These are phyloP conservation scores for Vanrija sp. DNA, from an alignment of 1,284 basidiomycete species.

Conservation along the genomic window DNA sequence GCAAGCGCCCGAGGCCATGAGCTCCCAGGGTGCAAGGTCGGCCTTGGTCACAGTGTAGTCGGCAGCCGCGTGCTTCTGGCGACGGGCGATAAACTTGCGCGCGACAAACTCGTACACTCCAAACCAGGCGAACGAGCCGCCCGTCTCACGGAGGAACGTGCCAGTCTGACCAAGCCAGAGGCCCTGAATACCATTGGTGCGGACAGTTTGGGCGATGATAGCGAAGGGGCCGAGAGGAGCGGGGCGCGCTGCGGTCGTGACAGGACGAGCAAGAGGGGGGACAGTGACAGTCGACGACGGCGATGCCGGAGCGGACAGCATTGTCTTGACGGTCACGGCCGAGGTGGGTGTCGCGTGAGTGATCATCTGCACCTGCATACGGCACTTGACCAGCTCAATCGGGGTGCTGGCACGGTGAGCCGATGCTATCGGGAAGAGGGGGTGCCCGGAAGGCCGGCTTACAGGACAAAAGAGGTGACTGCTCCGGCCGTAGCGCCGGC, in stretches of 20 bases:
- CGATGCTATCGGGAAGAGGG: neutral
- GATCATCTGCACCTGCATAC: slow-evolving; percentile 92
- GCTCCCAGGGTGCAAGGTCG: slow-evolving; percentile 70
- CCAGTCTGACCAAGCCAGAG: slow-evolving; percentile 86
- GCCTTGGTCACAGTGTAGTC: slow-evolving; percentile 45
- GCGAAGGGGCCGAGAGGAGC: slow-evolving; percentile 63
- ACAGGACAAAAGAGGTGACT: slow-evolving; percentile 76
- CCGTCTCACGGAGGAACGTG: slow-evolving; percentile 80
- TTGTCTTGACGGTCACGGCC: slow-evolving; percentile 13
- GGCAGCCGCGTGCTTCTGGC: slow-evolving; percentile 19
- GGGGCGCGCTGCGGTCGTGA: slow-evolving; percentile 1
- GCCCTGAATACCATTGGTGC: slow-evolving; percentile 65
- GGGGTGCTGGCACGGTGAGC: slow-evolving; percentile 61
- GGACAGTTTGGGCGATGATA: slow-evolving; percentile 63
- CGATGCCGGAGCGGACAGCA: slow-evolving; percentile 25
- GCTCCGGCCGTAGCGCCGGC: slow-evolving; percentile 79
- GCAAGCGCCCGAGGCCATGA: slow-evolving; percentile 76
- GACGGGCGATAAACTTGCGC: slow-evolving; percentile 56
- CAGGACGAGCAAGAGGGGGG: slow-evolving; percentile 11
- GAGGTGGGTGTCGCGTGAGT: slow-evolving; percentile 22
- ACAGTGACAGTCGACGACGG: slow-evolving; percentile 14
- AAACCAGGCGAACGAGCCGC: slow-evolving; percentile 85
- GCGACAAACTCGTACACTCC: slow-evolving; percentile 73
- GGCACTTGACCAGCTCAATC: slow-evolving; percentile 87
- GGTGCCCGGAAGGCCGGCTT: slow-evolving; percentile 35